Conservation (phyloP, 345 rosid species). For the Rhodamnia rubescens region DNA sequence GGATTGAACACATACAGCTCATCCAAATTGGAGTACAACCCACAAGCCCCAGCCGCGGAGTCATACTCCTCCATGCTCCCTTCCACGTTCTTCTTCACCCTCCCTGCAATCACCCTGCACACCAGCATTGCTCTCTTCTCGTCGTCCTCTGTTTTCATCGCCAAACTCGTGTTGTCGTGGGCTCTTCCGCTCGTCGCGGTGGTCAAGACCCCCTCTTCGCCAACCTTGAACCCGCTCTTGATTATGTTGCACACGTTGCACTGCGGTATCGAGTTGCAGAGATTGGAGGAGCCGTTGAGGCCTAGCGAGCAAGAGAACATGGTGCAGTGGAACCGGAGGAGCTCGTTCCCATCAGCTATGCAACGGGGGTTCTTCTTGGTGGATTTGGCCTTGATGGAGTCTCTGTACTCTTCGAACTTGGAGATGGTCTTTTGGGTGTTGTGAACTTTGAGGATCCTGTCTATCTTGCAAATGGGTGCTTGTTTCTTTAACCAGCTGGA, state of each 20-base stretch:
- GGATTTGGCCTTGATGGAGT: conserved; percentile 57
- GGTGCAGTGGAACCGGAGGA: conserved; percentile 63
- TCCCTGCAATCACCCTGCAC: conserved; percentile 69
- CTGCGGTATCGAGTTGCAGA: conserved; percentile 41
- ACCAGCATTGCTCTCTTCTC: conserved; percentile 66
- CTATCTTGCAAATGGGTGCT: conserved; percentile 50
- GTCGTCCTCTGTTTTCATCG: conserved; percentile 4
- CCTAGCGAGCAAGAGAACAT: conserved; percentile 49
- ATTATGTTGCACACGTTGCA: conserved; percentile 55
- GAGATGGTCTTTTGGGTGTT: conserved; percentile 57
- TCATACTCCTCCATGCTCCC: conserved; percentile 38
- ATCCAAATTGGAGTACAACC: conserved; percentile 51
- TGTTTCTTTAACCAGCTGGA: conserved; percentile 81
- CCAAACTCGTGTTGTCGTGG: conserved; percentile 33
- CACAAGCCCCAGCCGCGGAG: conserved; percentile 41
- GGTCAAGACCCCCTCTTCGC: conserved; percentile 42
- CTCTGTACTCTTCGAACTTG: conserved; percentile 66
- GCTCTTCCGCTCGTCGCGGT: conserved; percentile 77
- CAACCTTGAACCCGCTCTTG: conserved; percentile 43
- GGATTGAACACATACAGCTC: conserved; percentile 57
- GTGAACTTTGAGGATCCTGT: conserved; percentile 64
- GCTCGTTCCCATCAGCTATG: conserved; percentile 81
- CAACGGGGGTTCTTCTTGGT: conserved; percentile 66
- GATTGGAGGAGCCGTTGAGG: conserved; percentile 46
- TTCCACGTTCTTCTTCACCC: conserved; percentile 46